Evolutionary conservation across 2,329 filamentous ascomycete genomes (phyloP).

Genomic region (Aspergillus fumigatus): DNA sequence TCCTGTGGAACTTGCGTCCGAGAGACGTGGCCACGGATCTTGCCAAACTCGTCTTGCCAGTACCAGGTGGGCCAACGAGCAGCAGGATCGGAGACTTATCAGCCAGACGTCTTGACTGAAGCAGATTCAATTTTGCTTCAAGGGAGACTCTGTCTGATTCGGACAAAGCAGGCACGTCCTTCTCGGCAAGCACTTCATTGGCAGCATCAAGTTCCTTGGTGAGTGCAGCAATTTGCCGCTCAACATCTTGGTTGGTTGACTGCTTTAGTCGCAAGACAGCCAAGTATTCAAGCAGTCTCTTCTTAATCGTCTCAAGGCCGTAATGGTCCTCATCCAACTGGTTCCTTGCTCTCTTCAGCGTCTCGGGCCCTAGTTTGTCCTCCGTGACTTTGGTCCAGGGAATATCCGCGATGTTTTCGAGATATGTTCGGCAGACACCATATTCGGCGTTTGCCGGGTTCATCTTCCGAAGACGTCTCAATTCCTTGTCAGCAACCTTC

Average conservation of each 20-base stretch:
- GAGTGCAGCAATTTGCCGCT: constrained; percentile 63
- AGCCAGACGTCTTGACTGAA: constrained; percentile 77
- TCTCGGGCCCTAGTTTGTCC: constrained; percentile 78
- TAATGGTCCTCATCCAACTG: constrained; percentile 97
- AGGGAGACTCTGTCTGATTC: constrained; percentile 43
- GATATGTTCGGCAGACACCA: constrained; percentile 85
- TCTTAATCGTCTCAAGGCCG: constrained; percentile 94
- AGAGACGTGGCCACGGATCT: constrained; percentile 89
- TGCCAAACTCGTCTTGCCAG: constrained; percentile 92
- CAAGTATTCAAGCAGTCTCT: constrained; percentile 88
- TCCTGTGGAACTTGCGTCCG: constrained; percentile 92
- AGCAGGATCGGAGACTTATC: constrained; percentile 96
- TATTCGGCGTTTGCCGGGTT: constrained; percentile 94
- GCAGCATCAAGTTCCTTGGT: constrained; percentile 44
- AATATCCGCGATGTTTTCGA: constrained; percentile 90
- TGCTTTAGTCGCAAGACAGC: constrained; percentile 96
- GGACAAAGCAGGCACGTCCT: constrained; percentile 51
- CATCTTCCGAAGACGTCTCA: constrained; percentile 89
- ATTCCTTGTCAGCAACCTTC: constrained; percentile 85
- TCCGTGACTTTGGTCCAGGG: constrained; percentile 84
- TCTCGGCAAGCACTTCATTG: constrained; percentile 45
- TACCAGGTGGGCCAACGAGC: constrained; percentile 86
- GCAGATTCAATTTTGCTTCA: constrained; percentile 65
- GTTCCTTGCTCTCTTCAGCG: constrained; percentile 71
- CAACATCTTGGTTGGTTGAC: constrained; percentile 75